Evolutionary conservation across 441 rosid species (phyloP), one percentile per base, ranked within the genome.

Genomic region (Aquilaria agallochum): DNA sequence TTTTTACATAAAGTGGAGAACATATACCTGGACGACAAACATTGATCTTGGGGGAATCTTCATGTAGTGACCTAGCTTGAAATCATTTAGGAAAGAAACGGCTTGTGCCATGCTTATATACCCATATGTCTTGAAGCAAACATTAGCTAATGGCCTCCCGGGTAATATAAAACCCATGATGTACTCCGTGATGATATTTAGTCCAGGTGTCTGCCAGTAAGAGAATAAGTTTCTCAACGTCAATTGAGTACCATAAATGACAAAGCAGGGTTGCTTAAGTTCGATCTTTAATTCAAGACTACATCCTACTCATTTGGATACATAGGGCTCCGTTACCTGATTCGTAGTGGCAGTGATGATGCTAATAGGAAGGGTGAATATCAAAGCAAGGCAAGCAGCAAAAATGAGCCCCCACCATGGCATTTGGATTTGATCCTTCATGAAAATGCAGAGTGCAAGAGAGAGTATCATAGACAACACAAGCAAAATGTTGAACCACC

Each of bases 11-110:
- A 20, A 36, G 42, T 46, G 31, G 13, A 31, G 31, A 12, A 11
- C 48, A 14, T 14, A 55, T 67, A 78, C 83, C 81, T 85, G 95
- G 50, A 80, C 86, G 7, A 77, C 53, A 70, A 85, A 79, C 90
- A 84, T 85, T 1, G 86, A 80, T 54, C 84, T 80, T 4, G 91
- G 87, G 0, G 91, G 91, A 53, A 85, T 73, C 64, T 85, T 88
- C 89, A 85, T 85, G 78, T 85, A 88, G 56, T 83, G 89, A 2
- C 89, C 91, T 30, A 88, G 82, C 80, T 88, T 85, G 75, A 88
- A 88, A 75, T 88, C 95, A 56, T 50, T 69, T 3, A 85, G 83
- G 67, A 88, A 83, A 58, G 78, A 68, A 6, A 88, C 53, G 2
- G 91, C 91, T 69, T 85, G 95, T 20, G 77, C 7, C 89, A 81